phyloP scores from a whole-genome alignment of 2,329 filamentous ascomycete genomes.

The Phoma herbarum region DNA sequence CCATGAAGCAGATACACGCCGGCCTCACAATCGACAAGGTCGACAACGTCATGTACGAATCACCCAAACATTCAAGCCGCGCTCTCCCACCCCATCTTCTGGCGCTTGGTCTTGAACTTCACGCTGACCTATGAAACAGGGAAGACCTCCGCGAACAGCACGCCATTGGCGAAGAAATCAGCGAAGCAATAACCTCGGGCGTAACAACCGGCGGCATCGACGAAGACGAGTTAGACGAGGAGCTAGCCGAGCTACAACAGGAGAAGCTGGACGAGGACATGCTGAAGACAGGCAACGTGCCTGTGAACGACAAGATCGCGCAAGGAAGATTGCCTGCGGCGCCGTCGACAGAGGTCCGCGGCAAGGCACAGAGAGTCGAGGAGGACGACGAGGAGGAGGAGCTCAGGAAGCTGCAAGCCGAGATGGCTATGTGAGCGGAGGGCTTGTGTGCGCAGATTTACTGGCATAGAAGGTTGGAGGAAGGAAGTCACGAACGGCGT shows the following conservation, averaged over 20 bases:
- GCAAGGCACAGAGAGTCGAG: conserved; percentile 54
- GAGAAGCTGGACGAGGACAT: conserved; percentile 93
- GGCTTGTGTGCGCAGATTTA: neutral
- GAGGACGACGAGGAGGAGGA: conserved; percentile 98
- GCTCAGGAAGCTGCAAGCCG: conserved; percentile 88
- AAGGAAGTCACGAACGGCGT: conserved; percentile 25
- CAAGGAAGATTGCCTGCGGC: conserved; percentile 75
- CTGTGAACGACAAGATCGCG: conserved; percentile 75
- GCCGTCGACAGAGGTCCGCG: conserved; percentile 68
- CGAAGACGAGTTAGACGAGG: conserved; percentile 84
- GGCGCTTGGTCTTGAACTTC: neutral
- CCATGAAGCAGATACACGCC: conserved; percentile 93
- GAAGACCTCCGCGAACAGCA: conserved; percentile 92
- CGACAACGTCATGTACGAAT: conserved; percentile 89
- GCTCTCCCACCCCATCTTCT: neutral
- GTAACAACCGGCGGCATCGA: conserved; percentile 75
- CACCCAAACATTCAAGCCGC: neutral
- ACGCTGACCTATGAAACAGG: conserved; percentile 60
- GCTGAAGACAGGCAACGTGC: conserved; percentile 85
- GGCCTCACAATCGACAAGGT: conserved; percentile 94
- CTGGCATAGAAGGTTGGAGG: neutral
- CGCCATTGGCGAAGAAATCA: conserved; percentile 91
- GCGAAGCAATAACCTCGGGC: conserved; percentile 79
- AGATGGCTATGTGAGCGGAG: conserved; percentile 84
- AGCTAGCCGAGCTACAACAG: conserved; percentile 87